Conservation (phyloP, 305 asterid species). For the Striga hermonthica region DNA sequence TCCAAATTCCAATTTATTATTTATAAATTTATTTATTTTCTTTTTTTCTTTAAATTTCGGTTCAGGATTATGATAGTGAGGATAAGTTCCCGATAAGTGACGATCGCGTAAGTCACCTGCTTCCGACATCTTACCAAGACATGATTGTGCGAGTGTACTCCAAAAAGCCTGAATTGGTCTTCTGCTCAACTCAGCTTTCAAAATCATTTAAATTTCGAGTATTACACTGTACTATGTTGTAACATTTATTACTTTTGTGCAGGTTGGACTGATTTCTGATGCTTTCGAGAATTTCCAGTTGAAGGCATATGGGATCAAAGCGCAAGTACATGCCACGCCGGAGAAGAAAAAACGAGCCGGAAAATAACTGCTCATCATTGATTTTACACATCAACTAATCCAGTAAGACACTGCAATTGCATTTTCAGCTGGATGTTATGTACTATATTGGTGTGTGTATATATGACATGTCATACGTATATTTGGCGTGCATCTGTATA, state of each 20-base stretch:
- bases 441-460: no score
- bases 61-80: constrained; percentile 74
- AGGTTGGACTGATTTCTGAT: constrained; percentile 73
- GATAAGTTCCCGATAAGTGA: constrained; percentile 63
- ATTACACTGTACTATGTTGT: not conserved
- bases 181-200: constrained; percentile 28
- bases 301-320: constrained; percentile 70
- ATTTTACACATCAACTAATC: no score
- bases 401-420: no score
- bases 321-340: constrained; percentile 80
- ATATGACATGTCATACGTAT: no score
- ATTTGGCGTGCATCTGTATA: no score
- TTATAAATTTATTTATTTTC: not conserved
- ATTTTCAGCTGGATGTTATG: no score
- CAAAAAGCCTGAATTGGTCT: constrained; percentile 86
- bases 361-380: no score
- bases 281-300: constrained; percentile 93
- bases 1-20: constrained; percentile 24
- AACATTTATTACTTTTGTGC: constrained; percentile 30
- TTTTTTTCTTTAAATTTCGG: not conserved
- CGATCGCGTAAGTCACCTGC: constrained; percentile 83
- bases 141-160: constrained; percentile 94
- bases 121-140: constrained; percentile 81
- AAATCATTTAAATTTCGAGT: not conserved
- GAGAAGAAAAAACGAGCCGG: constrained; percentile 60